Conservation (phyloP, 345 rosid genomes). For the Pugionium cornutum region DNA sequence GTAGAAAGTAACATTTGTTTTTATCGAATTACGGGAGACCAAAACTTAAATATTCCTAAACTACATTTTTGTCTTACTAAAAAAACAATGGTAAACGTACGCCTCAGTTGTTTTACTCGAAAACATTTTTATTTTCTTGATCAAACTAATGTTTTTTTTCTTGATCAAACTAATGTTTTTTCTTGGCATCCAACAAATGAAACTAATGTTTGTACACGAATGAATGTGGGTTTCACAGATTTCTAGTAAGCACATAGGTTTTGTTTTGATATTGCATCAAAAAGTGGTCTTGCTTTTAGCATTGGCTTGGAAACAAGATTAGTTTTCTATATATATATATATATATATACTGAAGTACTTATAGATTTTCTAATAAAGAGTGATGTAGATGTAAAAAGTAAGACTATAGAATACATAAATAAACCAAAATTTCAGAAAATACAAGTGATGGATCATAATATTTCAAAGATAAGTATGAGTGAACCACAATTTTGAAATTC, state of each 20-base stretch:
- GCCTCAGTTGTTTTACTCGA: slow-evolving; percentile 9
- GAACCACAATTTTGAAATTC: background rate
- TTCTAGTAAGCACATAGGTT: slow-evolving; percentile 32
- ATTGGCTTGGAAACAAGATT: slow-evolving; percentile 24
- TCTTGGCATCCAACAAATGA: slow-evolving; percentile 29
- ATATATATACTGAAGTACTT: too few species aligned
- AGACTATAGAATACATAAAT: background rate
- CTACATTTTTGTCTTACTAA: slow-evolving; percentile 28
- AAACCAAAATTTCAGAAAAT: background rate
- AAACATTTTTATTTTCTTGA: too few species aligned
- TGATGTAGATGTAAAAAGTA: background rate
- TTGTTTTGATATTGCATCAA: slow-evolving; percentile 27
- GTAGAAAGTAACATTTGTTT: slow-evolving; percentile 40
- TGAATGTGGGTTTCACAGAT: slow-evolving; percentile 35
- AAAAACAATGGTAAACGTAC: slow-evolving; percentile 13
- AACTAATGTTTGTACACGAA: slow-evolving; percentile 28
- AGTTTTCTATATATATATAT: background rate
- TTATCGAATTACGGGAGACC: slow-evolving; percentile 22
- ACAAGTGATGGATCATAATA: background rate
- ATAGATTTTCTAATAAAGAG: slow-evolving; percentile 1
- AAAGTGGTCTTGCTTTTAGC: slow-evolving; percentile 40
- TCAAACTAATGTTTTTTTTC: slow-evolving; percentile 11
- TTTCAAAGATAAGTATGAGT: background rate
- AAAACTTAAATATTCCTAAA: background rate
- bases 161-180: slow-evolving; percentile 22